Base-by-base conservation (phyloP, 495 filamentous ascomycete species). In the Sabuloglossum arenarium region DNA sequence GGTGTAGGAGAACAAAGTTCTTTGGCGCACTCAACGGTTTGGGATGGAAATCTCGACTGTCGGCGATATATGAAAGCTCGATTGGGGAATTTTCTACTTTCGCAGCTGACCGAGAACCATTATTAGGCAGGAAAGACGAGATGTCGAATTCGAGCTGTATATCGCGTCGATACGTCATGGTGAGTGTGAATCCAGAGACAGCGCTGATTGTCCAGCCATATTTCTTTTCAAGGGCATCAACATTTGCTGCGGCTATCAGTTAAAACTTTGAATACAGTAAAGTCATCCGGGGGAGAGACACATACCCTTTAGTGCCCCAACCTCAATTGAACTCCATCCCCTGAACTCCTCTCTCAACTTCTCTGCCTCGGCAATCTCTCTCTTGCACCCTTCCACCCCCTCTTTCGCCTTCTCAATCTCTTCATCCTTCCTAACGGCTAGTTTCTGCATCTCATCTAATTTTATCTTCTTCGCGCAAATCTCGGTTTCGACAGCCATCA, bases 251-350 rank as follows among this genome's bases (percentile, higher is more conserved):
- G 25, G 6, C 19, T 14, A 45, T 59, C 21, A 43, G 46, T 59
- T 37, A 58, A 24, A 16, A 59, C 21, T 56, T 55, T 37, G 49
- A 10, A 32, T 46, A 6, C 32, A 34, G 23, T 29, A n/a, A 12
- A 24, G 24, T 9, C 58, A 43, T 59, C 31, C 34, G 56, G 37
- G 16, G 31, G 21, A 14, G 12, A 30, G 54, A 16, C 3, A 61
- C 74, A 62, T 69, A 86, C 84, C 75, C 73, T 89, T 86, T 8
- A 90, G 70, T 25, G 73, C 72, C 54, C 68, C 72, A 55, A 97
- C 82, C 64, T 97, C 91, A 19, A 71, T 76, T 29, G 80, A 75
- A 58, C 80, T 91, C 85, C 88, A 95, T 23, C 91, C 88, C 19
- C 88, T 78, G 65, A 83, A 94, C 61, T 91, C 81, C 65, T 94